Evolutionary conservation across 192 early-diverging fungal genomes (phyloP).

Genomic region (Coemansia aciculifera): DNA sequence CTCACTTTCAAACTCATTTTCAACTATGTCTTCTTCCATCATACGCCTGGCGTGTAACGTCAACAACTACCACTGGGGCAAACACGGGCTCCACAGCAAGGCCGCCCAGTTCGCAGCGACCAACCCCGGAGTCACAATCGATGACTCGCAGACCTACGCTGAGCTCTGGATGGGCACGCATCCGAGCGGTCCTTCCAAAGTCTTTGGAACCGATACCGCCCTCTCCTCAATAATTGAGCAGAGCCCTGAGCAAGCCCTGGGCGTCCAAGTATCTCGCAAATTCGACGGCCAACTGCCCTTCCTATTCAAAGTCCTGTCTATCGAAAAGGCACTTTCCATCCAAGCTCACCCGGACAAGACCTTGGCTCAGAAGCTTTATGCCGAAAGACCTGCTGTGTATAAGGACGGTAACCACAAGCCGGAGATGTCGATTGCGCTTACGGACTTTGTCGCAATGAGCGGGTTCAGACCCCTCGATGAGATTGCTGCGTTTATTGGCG

Average conservation of each 20-base stretch:
- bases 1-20: not conserved
- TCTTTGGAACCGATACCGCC: conserved; percentile 47
- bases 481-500: conserved; percentile 63
- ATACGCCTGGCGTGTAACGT: conserved; percentile 68
- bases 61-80: conserved; percentile 98
- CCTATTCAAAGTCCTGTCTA: conserved; percentile 93
- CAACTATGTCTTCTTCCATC: not conserved
- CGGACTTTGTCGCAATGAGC: conserved; percentile 92
- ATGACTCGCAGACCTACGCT: conserved; percentile 76
- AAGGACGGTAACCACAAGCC: conserved; percentile 95
- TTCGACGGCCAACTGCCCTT: conserved; percentile 89
- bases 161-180: conserved; percentile 99
- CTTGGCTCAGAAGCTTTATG: conserved; percentile 74
- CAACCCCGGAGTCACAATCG: conserved; percentile 59
- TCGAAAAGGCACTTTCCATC: conserved; percentile 89
- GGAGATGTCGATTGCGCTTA: conserved; percentile 96
- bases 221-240: conserved; percentile 59
- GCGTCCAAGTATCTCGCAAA: conserved; percentile 55
- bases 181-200: conserved; percentile 78
- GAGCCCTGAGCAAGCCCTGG: conserved; percentile 57
- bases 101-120: conserved; percentile 81
- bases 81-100: conserved; percentile 74
- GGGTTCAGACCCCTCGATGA: conserved; percentile 85
- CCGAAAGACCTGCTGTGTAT: conserved; percentile 77
- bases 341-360: conserved; percentile 97